These are phyloP conservation scores for Tieghemiomyces parasiticus DNA, from an alignment of 192 early-diverging fungal species.

Conservation along the genomic window DNA sequence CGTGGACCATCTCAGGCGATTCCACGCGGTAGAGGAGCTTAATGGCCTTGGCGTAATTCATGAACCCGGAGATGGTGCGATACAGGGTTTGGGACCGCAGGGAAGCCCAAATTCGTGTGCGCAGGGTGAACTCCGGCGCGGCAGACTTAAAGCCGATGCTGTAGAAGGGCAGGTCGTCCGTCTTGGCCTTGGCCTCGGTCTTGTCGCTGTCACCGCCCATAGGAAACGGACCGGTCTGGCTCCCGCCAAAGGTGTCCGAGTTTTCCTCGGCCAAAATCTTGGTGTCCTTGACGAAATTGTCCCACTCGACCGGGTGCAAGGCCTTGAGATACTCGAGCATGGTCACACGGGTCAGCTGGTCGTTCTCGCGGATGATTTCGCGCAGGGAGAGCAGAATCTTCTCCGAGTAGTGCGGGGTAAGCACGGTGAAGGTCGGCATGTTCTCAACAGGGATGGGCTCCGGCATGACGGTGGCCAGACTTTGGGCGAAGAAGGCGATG, in stretches of 20 bases:
- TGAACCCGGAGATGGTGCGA: constrained; percentile 72
- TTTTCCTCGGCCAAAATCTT: constrained; percentile 62
- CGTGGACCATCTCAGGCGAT: constrained; percentile 56
- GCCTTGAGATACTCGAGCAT: constrained; percentile 71
- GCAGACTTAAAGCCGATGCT: constrained; percentile 70
- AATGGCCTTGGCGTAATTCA: constrained; percentile 79
- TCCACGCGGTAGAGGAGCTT: constrained; percentile 65
- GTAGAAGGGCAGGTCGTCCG: constrained; percentile 67
- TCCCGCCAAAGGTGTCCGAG: constrained; percentile 33
- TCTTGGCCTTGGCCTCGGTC: constrained; percentile 45
- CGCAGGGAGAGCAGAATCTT: constrained; percentile 68
- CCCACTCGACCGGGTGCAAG: constrained; percentile 68
- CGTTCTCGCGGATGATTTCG: constrained; percentile 73
- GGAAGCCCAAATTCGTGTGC: constrained; percentile 82
- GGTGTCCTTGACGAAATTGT: constrained; percentile 80
- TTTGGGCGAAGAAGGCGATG: constrained; percentile 76
- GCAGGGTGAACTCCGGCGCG: constrained; percentile 63
- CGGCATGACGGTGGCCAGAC: constrained; percentile 62
- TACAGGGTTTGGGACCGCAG: constrained; percentile 73
- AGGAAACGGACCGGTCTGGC: constrained; percentile 22
- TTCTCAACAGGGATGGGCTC: constrained; percentile 62
- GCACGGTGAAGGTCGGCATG: constrained; percentile 75
- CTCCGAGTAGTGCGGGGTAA: constrained; percentile 75
- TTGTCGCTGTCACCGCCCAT: constrained; percentile 17
- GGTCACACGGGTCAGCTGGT: constrained; percentile 63